These are phyloP conservation scores for Colletotrichum plurivorum DNA, from an alignment of 2,329 filamentous ascomycete species.

Conservation along the genomic window DNA sequence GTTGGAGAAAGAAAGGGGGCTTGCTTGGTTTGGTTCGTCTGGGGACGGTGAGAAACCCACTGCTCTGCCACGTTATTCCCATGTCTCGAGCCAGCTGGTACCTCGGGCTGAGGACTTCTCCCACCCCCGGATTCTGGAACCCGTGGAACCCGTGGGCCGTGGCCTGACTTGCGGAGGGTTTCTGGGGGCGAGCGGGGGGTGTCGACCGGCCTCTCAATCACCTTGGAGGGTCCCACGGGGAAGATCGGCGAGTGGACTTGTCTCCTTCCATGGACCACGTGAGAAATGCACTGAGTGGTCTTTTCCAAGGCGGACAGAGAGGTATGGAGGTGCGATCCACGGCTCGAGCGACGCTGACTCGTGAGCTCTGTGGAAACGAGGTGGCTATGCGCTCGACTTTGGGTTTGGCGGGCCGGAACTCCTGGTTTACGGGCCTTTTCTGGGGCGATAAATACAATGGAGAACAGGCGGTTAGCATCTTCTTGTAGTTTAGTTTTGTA, in stretches of 20 bases:
- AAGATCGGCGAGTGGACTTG: too few species aligned
- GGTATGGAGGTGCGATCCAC: background rate
- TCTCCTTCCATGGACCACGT: too few species aligned
- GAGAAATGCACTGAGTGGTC: too few species aligned
- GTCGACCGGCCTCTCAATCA: too few species aligned
- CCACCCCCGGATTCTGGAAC: too few species aligned
- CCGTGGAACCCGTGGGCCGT: too few species aligned
- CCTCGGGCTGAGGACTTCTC: too few species aligned
- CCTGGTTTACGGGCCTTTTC: background rate
- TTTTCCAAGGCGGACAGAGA: too few species aligned
- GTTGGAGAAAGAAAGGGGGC: background rate
- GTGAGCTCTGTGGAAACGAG: background rate
- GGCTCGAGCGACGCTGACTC: background rate
- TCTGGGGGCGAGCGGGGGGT: too few species aligned
- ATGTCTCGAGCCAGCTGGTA: too few species aligned
- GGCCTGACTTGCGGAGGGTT: too few species aligned
- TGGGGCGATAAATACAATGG: background rate
- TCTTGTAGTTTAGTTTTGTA: background rate
- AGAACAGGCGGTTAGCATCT: background rate
- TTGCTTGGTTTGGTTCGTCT: background rate
- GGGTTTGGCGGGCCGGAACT: background rate
- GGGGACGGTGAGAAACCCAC: background rate
- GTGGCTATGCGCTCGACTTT: background rate
- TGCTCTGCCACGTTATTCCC: background rate
- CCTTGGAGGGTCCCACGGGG: too few species aligned